Evolutionary conservation across 1,284 basidiomycete genomes (phyloP), one percentile per base, ranked within the genome.

Genomic region (Flammula alnicola): DNA sequence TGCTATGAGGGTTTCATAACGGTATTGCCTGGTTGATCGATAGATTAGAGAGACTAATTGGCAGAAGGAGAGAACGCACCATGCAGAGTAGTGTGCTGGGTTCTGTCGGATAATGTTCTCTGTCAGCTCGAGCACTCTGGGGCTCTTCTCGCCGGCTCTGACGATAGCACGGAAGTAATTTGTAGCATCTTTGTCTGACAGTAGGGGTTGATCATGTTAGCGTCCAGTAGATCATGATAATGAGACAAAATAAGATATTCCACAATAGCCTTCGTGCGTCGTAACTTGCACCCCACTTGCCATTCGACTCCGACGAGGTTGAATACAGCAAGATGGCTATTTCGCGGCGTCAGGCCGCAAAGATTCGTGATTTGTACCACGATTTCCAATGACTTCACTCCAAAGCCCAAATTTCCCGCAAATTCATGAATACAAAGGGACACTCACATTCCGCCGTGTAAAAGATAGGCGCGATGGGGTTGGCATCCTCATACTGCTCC

Each of bases 81-180:
- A 98, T 56, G 94, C 93, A 40, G 93, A 90, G 65, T 97, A 98
- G 66, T 97, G 95, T 2, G 91, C 92, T 4, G 94, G 92, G 65
- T 97, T 97, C 70, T 89, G 74, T 23, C 86, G 78, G 55, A 98
- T 94, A 59, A 97, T 83, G 39, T 74, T 75, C 68, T 95, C 89
- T 0, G 95, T 98, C 39, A 98, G 77, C 56, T 86, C 81, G 36
- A 98, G 81, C 5, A 89, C 93, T 27, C 95, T 79, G 27, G 80
- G 70, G 55, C 85, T 91, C 70, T 84, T 83, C 72, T 98, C 95
- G 4, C 80, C 83, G 0, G 73, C 71, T 58, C 85, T 83, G 33
- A 91, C 78, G 49, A 97, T 77, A 0, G 86, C 93, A 50, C 95
- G 84, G 66, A 98, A 95, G 68, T 95, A 93, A 62, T 92, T 82